phyloP scores from a whole-genome alignment of 129 eudicot genomes.

The Tanacetum coccineum region DNA sequence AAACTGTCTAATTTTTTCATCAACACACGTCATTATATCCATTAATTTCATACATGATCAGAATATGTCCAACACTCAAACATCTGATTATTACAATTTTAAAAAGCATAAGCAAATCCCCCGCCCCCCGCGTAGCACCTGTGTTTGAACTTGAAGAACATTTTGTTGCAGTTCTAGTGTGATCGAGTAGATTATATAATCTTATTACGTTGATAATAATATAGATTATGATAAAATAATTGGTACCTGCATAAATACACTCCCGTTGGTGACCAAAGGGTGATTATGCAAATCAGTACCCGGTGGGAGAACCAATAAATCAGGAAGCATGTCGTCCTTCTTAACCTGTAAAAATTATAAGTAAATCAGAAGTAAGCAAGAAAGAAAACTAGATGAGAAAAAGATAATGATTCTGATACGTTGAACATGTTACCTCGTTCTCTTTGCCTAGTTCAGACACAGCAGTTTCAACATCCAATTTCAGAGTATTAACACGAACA shows the following conservation, averaged over 20 bases:
- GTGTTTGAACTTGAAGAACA: no score
- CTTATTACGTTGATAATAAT: no score
- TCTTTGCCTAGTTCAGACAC: constrained; percentile 48
- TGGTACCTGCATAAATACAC: constrained; percentile 72
- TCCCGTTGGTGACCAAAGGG: constrained; percentile 66
- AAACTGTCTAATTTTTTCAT: no score
- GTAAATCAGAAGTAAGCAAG: constrained; percentile 15
- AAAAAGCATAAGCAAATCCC: no score
- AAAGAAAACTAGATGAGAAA: constrained; percentile 4
- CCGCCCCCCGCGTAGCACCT: no score
- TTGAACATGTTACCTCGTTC: constrained; percentile 40
- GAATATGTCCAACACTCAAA: no score
- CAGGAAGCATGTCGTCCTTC: constrained; percentile 80
- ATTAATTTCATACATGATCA: no score
- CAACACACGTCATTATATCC: no score
- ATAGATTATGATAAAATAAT: neutral
- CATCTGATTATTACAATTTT: no score
- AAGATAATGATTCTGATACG: neutral
- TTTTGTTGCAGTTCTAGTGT: no score
- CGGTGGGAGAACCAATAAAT: constrained; percentile 76
- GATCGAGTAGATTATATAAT: no score
- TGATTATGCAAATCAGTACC: constrained; percentile 87
- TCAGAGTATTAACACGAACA: constrained; percentile 94
- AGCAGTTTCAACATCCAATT: constrained; percentile 66
- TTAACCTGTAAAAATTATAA: constrained; percentile 48